These are phyloP conservation scores for Yamadazyma ubonensis DNA, from an alignment of 805 yeast species.

Conservation along the genomic window DNA sequence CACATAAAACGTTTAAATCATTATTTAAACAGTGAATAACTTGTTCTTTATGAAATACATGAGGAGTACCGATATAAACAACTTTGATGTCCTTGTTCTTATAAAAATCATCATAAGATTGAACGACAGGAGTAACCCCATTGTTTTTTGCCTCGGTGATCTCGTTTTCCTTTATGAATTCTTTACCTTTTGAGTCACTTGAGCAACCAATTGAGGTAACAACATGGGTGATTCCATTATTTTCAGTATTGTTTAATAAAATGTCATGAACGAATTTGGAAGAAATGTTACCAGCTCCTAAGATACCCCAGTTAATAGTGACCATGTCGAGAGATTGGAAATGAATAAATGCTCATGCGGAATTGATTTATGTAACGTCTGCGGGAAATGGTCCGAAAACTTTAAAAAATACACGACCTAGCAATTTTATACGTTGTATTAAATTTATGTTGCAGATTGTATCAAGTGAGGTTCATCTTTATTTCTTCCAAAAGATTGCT, in stretches of 20 bases:
- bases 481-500: too few species aligned
- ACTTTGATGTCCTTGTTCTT: conserved; percentile 43
- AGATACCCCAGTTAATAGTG: conserved; percentile 44
- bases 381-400: too few species aligned
- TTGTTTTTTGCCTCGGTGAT: conserved; percentile 22
- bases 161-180: conserved; percentile 24
- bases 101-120: conserved; percentile 46
- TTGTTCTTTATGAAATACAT: conserved; percentile 48
- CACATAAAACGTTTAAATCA: conserved; percentile 53
- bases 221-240: conserved; percentile 28
- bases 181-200: conserved; percentile 31
- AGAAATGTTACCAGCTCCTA: conserved; percentile 52
- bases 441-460: too few species aligned
- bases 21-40: conserved; percentile 41
- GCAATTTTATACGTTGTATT: too few species aligned
- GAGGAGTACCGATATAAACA: conserved; percentile 58
- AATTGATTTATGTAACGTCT: too few species aligned
- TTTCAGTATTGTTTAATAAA: conserved; percentile 25
- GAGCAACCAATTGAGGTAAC: conserved; percentile 43
- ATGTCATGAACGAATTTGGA: conserved; percentile 43
- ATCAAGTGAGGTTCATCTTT: too few species aligned
- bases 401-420: too few species aligned
- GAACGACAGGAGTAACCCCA: conserved; percentile 25
- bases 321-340: conserved; percentile 11
- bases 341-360: too few species aligned